Base-by-base conservation (phyloP, 116 monocot species). In the Posidonia oceanica region DNA sequence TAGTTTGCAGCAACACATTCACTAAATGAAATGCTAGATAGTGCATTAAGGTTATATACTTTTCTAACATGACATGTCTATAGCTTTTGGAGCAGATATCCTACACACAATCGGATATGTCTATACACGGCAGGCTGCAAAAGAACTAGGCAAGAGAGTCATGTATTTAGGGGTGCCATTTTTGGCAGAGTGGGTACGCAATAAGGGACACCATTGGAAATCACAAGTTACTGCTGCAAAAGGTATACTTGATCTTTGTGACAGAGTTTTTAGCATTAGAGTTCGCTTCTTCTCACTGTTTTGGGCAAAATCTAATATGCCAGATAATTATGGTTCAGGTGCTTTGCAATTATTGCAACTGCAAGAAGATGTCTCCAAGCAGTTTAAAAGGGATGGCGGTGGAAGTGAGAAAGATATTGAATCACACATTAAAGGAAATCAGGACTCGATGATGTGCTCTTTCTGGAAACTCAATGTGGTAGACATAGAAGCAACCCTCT, bases 161-260 rank as follows among this genome's bases (percentile, higher is more conserved):
- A 78, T 82, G 65, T 93, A 93, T 65, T 69, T 93, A 20, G 93
- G 93, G 2, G 80, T 93, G n/a, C 93, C 93, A 61, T 93, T 93
- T 79, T 74, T 93, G 20, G 75, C 88, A 3, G 93, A 93, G 77
- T 93, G 93, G 93, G 80, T 88, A 36, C 58, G 88, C 58, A 85
- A 86, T 39, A 93, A 93, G 60, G 86, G 93, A 10, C 93, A 93
- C 70, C 39, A 78, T 58, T 93, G 88, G 93, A 93, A 79, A 64
- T 93, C 88, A 72, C 93, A 93, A 68, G 73, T 93, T 20, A 86
- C 86, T 15, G 93, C 93, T 71, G 93, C 93, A 60, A 93, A 93
- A 88, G 88, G 93, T 69, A 41, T 23, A 54, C 36, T 36, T 36
- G 0, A 63, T 51, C 12, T 37, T 53, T 58, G 18, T 16, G 48